These are phyloP conservation scores for Chlamydomonas sp. DNA, from an alignment of 139 green algal species.

Conservation along the genomic window DNA sequence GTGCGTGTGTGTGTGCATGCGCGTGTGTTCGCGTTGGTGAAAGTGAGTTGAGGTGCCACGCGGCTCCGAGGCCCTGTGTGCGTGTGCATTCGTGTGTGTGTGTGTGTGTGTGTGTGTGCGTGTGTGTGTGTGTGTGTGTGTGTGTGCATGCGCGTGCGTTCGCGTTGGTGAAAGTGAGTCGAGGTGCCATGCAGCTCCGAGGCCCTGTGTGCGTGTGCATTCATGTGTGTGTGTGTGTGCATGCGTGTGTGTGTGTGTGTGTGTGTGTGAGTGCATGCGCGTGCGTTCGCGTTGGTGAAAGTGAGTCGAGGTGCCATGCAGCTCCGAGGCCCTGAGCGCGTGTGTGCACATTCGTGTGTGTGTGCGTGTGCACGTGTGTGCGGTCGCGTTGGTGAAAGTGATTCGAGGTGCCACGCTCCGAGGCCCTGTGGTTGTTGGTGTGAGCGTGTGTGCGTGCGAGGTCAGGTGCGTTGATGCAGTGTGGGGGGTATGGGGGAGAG, in stretches of 20 bases:
- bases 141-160: constrained; percentile 26
- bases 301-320: constrained; percentile 35
- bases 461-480: constrained; percentile 13
- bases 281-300: constrained; percentile 31
- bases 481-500: too few species aligned
- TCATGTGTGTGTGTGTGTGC: too few species aligned
- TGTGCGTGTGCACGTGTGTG: too few species aligned
- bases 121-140: constrained; percentile 24
- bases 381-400: constrained; percentile 33
- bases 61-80: constrained; percentile 42
- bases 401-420: constrained; percentile 37
- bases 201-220: too few species aligned
- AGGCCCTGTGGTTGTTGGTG: too few species aligned
- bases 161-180: constrained; percentile 33
- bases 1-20: too few species aligned
- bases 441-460: too few species aligned
- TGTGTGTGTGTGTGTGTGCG: too few species aligned
- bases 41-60: constrained; percentile 33
- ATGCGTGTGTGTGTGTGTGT: too few species aligned
- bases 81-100: too few species aligned
- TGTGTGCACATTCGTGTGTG: too few species aligned
- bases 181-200: constrained; percentile 48
- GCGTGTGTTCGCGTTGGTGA: constrained; percentile 32
- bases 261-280: too few species aligned
- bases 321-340: constrained; percentile 42